Conservation (phyloP, 495 filamentous ascomycete genomes). For the Cladorrhinum samala region DNA sequence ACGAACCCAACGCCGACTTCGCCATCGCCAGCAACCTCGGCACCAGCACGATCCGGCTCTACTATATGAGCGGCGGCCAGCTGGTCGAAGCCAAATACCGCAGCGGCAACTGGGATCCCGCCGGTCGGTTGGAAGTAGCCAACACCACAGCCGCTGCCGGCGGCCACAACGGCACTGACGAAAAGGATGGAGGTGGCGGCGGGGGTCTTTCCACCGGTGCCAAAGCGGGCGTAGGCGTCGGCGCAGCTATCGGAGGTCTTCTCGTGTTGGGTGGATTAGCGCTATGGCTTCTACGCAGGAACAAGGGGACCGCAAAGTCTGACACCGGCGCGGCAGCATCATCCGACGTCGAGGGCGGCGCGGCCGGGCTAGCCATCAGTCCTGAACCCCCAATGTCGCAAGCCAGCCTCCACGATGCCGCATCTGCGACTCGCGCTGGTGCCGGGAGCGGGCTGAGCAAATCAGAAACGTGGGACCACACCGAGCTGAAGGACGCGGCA, state of each 20-base stretch:
- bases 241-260: constrained; percentile 5
- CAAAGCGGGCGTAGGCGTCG: constrained; percentile 17
- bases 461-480: constrained; percentile 5
- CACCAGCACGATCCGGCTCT: constrained; percentile 14
- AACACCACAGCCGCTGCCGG: neutral
- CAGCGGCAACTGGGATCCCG: constrained; percentile 2
- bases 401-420: neutral
- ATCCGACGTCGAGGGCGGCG: neutral
- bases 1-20: constrained; percentile 13
- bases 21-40: constrained; percentile 17
- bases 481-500: constrained; percentile 1
- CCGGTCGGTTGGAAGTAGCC: neutral
- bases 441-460: constrained; percentile 2
- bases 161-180: neutral
- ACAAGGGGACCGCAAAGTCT: neutral
- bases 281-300: constrained; percentile 7
- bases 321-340: too few relatives aligned
- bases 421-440: neutral
- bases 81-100: constrained; percentile 18
- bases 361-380: neutral
- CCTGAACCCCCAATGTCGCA: neutral
- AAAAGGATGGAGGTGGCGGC: too few relatives aligned
- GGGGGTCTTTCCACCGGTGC: constrained; percentile 13
- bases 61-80: constrained; percentile 19
- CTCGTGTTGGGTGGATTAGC: constrained; percentile 8